Evolutionary conservation across 1,139 yeast species (phyloP), one percentile per base, ranked within the genome.

Genomic region (Yamadazyma triangularis): DNA sequence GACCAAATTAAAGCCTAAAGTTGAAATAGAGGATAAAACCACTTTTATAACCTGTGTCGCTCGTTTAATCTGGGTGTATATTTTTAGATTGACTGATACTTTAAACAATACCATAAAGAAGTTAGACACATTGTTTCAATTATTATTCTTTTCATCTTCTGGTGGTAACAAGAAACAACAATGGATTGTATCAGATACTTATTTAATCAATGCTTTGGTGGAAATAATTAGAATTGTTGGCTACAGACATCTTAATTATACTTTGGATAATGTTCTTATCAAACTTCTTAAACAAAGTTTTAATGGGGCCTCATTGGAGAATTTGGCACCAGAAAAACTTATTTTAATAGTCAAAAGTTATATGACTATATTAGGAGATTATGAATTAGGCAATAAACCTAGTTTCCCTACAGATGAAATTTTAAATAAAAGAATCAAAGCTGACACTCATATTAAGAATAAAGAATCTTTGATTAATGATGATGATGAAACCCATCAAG

Each of bases 51-150:
- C 77, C 0, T 81, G 91, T 32, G 58, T 79, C 7, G 72, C 95
- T 0, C 63, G 96, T 34, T 61, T 93, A 22, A 56, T 84, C 1
- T 93, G 98, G 98, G 95, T 89, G 0, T 91, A 84, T 48, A 60
- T 89, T 20, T 86, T 82, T 53, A 69, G 98, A 37, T 77, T 89
- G 41, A 75, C 95, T 0, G 98, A 93, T 45, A 83, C 96, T 0
- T 63, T 89, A 43, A 89, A 89, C 51, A 82, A 84, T 38, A 88
- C 95, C 0, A 77, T 89, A 2, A 81, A 87, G 51, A 49, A 56
- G 41, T 48, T 60, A 44, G 64, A 68, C 37, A 53, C 58, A 4
- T 58, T 91, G 19, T 76, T 80, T 46, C 73, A 74, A 30, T 44
- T 76, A 6, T 53, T 82, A 25, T 64, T 85, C 29, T 70, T 79